phyloP scores from a whole-genome alignment of 129 eudicot species.

The Saussurea involucrata region DNA sequence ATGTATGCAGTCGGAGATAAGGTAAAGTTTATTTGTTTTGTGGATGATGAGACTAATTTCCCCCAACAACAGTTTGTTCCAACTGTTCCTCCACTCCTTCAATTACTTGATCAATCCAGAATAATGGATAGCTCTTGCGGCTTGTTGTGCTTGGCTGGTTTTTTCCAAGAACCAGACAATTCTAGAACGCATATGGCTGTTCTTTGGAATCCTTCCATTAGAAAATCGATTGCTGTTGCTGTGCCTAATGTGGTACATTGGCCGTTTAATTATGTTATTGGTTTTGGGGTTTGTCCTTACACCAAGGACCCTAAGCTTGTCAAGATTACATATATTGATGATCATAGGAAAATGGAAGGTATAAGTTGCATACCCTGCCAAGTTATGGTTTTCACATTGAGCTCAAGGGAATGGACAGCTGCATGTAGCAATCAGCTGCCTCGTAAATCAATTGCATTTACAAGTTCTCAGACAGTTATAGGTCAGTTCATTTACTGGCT shows the following conservation, averaged over 20 bases:
- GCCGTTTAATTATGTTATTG: not conserved
- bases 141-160: no score
- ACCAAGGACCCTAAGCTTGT: not conserved
- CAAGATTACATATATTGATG: not conserved
- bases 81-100: no score
- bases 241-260: not conserved
- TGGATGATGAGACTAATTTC: not conserved
- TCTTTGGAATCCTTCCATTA: constrained; percentile 2
- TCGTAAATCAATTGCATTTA: not conserved
- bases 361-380: not conserved
- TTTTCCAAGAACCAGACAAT: no score
- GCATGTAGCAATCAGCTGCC: not conserved
- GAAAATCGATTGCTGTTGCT: not conserved
- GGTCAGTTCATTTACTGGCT: not conserved
- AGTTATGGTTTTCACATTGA: not conserved
- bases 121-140: no score
- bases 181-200: not conserved
- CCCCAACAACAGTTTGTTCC: no score
- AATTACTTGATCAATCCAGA: no score
- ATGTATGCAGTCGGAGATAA: not conserved
- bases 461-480: not conserved
- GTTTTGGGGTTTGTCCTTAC: constrained; percentile 11
- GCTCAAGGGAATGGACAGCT: not conserved
- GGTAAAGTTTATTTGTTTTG: not conserved
- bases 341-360: no score